Conservation (phyloP, 169 alveolate genomes). For the Condylostoma magnum region DNA sequence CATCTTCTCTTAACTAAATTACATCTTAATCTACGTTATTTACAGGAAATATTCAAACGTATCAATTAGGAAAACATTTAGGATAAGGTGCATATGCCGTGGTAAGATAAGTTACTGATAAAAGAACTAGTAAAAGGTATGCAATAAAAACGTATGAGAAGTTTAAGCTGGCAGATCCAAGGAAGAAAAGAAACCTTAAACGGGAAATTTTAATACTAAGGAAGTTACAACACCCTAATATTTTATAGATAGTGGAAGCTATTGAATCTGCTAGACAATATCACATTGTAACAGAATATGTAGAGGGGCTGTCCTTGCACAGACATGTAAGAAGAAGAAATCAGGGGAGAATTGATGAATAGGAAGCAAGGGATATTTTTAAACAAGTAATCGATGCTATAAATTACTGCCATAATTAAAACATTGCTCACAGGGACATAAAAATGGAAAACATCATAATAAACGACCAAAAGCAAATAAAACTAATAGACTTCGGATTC, state of each 20-base stretch:
- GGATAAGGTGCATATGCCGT: conserved; percentile 64
- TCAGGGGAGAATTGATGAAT: conserved; percentile 61
- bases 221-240: conserved; percentile 60
- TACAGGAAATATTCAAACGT: background rate
- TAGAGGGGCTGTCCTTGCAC: conserved; percentile 61
- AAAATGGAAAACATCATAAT: conserved; percentile 80
- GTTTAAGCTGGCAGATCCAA: conserved; percentile 63
- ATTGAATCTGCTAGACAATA: conserved; percentile 47
- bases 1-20: too few species aligned
- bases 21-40: too few species aligned
- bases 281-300: conserved; percentile 70
- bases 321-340: conserved; percentile 59
- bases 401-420: conserved; percentile 62
- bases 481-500: conserved; percentile 83
- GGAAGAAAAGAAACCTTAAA: conserved; percentile 61
- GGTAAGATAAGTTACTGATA: conserved; percentile 40
- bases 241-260: conserved; percentile 59
- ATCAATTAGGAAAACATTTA: conserved; percentile 38
- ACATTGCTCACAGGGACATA: conserved; percentile 74
- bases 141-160: conserved; percentile 76
- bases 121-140: conserved; percentile 32
- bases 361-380: conserved; percentile 66
- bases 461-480: conserved; percentile 59
- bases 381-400: conserved; percentile 67
- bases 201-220: conserved; percentile 72